Evolutionary conservation across 345 rosid genomes (phyloP), one percentile per base, ranked within the genome.

Genomic region (Diplotaxis tenuifolia): DNA sequence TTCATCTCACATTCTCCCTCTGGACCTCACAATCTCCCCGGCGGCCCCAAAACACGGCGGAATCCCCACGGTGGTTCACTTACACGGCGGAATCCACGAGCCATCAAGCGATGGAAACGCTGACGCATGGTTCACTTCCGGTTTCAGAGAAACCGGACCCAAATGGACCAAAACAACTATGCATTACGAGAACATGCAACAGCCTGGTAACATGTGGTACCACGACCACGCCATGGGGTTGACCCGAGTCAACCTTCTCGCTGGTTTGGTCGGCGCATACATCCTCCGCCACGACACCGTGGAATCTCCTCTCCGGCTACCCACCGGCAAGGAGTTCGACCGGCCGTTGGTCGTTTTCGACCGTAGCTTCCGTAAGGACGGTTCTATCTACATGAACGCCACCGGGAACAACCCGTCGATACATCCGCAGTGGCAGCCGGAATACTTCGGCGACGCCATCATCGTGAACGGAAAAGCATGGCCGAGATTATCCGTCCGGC

Each of bases 381-480:
- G 99, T 19, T 85, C 91, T 2, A 73, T 95, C 6, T 92, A 88
- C 87, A 87, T 94, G 96, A 89, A 85, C 29, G 77, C 86, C 9
- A 89, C 96, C 0, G 99, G 99, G 10, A 87, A 95, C 68, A 91
- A 94, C 32, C 98, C 97, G 5, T 70, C 82, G 0, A 85, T 95
- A 62, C 99, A 95, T 25, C 99, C 97, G 0, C 99, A 95, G 40
- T 92, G 99, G 99, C 96, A 85, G 65, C 97, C 99, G 0, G 99
- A 95, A 58, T 95, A 91, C 38, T 95, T 95, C 28, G 99, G 97
- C 0, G 96, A 89, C 10, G 86, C 73, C 0, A 90, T 92, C 63
- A 73, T 95, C 0, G 99, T 95, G 0, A 95, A 95, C 20, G 99
- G 99, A 2, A 95, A 95, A 73, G 96, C 89, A 0, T 95, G 99